Conservation (phyloP, 176 grass and related monocot genomes). For the Saccharum officinarum region DNA sequence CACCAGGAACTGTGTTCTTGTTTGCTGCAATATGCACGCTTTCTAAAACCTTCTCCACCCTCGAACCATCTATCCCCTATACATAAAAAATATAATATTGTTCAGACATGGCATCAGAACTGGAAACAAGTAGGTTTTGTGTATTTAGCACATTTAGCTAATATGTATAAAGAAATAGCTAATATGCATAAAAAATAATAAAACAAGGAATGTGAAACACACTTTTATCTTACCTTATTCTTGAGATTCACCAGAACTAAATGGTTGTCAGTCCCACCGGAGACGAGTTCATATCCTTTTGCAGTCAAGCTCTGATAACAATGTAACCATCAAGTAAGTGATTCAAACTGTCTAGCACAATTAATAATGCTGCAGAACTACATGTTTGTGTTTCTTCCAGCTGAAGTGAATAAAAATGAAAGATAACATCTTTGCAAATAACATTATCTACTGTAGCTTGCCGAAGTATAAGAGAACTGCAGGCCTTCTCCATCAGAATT, state of each 20-base stretch:
- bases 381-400: slow-evolving; percentile 23
- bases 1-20: slow-evolving; percentile 99
- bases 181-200: not conserved
- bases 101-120: slow-evolving; percentile 17
- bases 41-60: slow-evolving; percentile 97
- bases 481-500: not conserved
- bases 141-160: slow-evolving; percentile 21
- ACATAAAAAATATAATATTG: slow-evolving; percentile 7
- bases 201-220: not conserved
- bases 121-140: not conserved
- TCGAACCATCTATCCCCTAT: slow-evolving; percentile 95
- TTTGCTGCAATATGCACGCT: slow-evolving; percentile 97
- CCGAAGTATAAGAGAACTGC: not conserved
- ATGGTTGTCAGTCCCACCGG: slow-evolving; percentile 98
- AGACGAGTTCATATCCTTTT: slow-evolving; percentile 95
- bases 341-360: slow-evolving; percentile 11
- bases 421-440: not conserved
- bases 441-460: not conserved
- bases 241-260: slow-evolving; percentile 99
- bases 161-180: slow-evolving; percentile 12
- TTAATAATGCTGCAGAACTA: slow-evolving; percentile 18
- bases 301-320: slow-evolving; percentile 58
- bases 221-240: slow-evolving; percentile 70
- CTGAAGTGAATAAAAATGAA: slow-evolving; percentile 7
- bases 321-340: slow-evolving; percentile 39